Conservation (phyloP, 768 basidiomycete genomes). For the Pleurotus platypus region DNA sequence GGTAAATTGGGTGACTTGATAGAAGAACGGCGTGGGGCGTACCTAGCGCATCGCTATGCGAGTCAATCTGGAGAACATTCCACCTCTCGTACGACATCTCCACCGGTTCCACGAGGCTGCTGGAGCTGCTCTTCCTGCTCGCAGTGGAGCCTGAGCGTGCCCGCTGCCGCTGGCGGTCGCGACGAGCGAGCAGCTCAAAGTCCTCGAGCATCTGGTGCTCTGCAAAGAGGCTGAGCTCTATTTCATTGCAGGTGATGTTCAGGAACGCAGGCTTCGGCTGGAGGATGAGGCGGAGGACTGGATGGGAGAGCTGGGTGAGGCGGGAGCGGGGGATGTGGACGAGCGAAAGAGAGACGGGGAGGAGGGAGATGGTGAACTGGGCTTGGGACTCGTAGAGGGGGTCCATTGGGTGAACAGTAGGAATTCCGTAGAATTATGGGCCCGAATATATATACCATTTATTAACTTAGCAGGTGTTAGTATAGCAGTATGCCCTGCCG, state of each 20-base stretch:
- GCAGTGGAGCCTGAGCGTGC: conserved; percentile 36
- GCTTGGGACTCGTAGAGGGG: conserved; percentile 6
- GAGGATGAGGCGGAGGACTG: conserved; percentile 66
- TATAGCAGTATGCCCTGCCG: background rate
- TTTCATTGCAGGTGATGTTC: conserved; percentile 74
- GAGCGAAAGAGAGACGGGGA: conserved; percentile 68
- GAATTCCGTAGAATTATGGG: background rate
- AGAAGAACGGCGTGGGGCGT: conserved; percentile 12
- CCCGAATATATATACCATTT: background rate
- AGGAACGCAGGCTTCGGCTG: conserved; percentile 65
- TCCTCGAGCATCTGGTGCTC: conserved; percentile 53
- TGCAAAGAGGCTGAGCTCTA: conserved; percentile 75
- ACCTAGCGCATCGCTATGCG: conserved; percentile 72
- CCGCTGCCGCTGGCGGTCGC: conserved; percentile 46
- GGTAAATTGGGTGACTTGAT: conserved; percentile 10
- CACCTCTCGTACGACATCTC: conserved; percentile 73
- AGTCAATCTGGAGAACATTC: conserved; percentile 80
- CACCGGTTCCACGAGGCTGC: conserved; percentile 39
- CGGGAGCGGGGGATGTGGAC: conserved; percentile 74
- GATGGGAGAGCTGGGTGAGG: conserved; percentile 52
- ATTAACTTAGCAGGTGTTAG: background rate
- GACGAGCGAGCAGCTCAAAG: conserved; percentile 59
- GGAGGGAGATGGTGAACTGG: conserved; percentile 63
- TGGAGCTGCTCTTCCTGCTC: conserved; percentile 20
- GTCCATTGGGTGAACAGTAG: background rate